Conservation (phyloP, 331 rosid species). For the Rhamnella rubrinervis region DNA sequence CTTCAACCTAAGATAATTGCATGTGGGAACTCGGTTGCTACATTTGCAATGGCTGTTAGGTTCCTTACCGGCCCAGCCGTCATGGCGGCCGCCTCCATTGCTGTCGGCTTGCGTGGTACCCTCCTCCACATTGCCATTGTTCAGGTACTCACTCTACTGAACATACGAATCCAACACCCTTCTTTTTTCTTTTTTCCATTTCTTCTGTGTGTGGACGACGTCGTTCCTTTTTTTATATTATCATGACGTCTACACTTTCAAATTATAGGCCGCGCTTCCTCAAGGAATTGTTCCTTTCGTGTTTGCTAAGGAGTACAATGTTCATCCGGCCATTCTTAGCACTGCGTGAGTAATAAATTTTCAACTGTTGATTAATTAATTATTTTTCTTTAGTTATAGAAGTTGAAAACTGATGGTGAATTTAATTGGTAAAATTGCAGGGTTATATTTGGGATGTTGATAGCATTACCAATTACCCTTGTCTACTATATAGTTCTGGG, state of each 20-base stretch:
- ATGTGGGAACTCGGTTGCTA: constrained; percentile 86
- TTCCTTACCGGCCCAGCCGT: constrained; percentile 96
- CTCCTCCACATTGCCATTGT: constrained; percentile 87
- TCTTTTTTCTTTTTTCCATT: neutral
- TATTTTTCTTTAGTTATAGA: neutral
- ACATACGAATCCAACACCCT: neutral
- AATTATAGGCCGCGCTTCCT: constrained; percentile 82
- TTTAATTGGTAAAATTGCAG: constrained; percentile 38
- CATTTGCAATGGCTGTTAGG: constrained; percentile 87
- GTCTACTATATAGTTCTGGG: constrained; percentile 84
- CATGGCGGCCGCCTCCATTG: constrained; percentile 90
- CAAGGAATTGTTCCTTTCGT: constrained; percentile 97
- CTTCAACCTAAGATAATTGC: constrained; percentile 95
- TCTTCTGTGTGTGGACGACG: too few species aligned
- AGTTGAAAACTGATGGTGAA: neutral
- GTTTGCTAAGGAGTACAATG: constrained; percentile 94
- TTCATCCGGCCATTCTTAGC: constrained; percentile 91
- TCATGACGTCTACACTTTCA: neutral
- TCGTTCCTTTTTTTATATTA: neutral
- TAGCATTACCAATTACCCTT: constrained; percentile 88
- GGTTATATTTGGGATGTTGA: constrained; percentile 95
- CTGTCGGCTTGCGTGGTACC: constrained; percentile 88
- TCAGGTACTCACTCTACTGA: constrained; percentile 51
- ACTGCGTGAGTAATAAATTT: constrained; percentile 61
- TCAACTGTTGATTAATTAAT: neutral